Base-by-base conservation (phyloP, 2,329 filamentous ascomycete species). In the Elsinoe fawcettii region DNA sequence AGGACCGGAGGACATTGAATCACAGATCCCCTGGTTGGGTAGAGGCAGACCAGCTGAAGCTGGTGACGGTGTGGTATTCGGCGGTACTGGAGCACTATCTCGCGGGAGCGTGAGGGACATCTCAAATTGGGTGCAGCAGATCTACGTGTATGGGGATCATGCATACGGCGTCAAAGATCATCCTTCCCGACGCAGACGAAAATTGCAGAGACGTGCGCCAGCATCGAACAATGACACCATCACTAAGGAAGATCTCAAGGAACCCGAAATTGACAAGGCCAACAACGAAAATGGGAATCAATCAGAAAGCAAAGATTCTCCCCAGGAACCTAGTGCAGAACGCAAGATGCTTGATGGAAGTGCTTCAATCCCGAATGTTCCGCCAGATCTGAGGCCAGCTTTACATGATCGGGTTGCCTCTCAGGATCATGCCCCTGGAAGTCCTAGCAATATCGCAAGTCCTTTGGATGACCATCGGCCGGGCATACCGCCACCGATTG, bases 161-260 rank as follows among this genome's bases (percentile, higher is more conserved):
- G 85, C 92, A 1, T 97, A 96, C 68, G 92, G 91, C 3, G 81
- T 96, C 5, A 81, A 82, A 55, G 87, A 95, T 34, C 90, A 89
- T 62, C 87, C 90, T 12, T 81, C 80, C 1, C 85, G 87, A 1
- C 78, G 79, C 59, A 80, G 86, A 30, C 77, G 78, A 49, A 74
- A 67, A 46, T 71, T 73, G 41, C 72, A 68, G 61, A 80, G 69
- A 66, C 62, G 55, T 68, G 56, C 71, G 69, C 39, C 73, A 67
- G 60, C 66, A 60, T 27, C 11, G 56, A 30, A 60, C 77, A 80
- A 30, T 9, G 25, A 14, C 41, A 27, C 23, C 14, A 20, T 18
- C 41, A 25, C 41, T 14, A 2, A 25, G 9, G 20, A 49, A 12
- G 22, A 25, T 37, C 32, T 20, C 14, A 30, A 43, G 22, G 22